Evolutionary conservation across 1,284 basidiomycete genomes (phyloP).

Genomic region (Prillingera fragicola): DNA sequence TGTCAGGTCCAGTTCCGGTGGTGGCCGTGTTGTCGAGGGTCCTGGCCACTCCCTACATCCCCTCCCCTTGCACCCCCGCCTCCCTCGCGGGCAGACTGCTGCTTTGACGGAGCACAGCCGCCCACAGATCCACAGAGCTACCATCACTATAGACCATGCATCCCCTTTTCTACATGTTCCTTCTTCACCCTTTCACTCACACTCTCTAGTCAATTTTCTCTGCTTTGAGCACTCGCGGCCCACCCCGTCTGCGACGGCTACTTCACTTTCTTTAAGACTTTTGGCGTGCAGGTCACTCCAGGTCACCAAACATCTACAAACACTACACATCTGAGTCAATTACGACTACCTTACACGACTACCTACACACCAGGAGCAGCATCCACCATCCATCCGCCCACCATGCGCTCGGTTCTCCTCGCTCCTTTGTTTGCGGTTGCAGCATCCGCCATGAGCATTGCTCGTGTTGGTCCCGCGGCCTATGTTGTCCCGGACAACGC

Average conservation of each 20-base stretch:
- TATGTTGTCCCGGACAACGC: no score
- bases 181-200: neutral
- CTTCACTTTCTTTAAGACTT: neutral
- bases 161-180: neutral
- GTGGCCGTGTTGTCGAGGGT: no score
- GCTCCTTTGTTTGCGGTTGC: slow-evolving; percentile 2
- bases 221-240: neutral
- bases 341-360: neutral
- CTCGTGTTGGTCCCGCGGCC: neutral
- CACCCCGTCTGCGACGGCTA: slow-evolving; percentile 2
- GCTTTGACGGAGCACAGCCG: no score
- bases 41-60: no score
- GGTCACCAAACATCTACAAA: neutral
- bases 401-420: neutral
- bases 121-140: no score
- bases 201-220: neutral
- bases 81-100: no score
- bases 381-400: neutral
- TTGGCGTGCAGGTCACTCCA: slow-evolving; percentile 1
- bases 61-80: no score
- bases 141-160: neutral
- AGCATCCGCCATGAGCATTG: neutral
- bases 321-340: no score
- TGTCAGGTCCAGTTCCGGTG: no score
- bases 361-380: neutral